Base-by-base conservation (phyloP, 805 yeast genomes). In the Myxozyma mucilagina region DNA sequence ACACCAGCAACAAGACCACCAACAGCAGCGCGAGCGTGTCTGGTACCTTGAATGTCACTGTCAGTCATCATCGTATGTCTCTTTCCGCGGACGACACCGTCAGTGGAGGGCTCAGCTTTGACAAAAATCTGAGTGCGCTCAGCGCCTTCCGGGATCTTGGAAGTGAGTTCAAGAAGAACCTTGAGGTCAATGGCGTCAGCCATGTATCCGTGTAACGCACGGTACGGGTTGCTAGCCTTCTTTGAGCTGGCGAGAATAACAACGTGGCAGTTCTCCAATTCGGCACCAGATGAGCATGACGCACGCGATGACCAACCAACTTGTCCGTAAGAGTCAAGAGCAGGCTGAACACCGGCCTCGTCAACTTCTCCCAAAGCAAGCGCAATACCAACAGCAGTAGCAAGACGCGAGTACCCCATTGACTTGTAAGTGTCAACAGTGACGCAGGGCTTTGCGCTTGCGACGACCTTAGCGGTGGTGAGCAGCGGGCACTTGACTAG, bases 21-120 rank as follows among this genome's bases (percentile, higher is more conserved):
- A 29, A 63, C 66, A 20, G 66, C 66, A 39, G 66, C 66, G n/a
- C 66, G 64, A 31, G 66, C 66, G 42, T 63, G 66, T 14, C 66
- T 57, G 39, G 66, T 63, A 18, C 66, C 66, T 55, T 63, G 66
- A 24, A 63, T 63, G 50, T 63, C 66, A 35, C 59, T 52, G 32
- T 63, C 66, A n/a, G 66, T 63, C 66, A 63, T 63, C 66, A 63
- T 63, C 7, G 66, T 63, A 43, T 63, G 66, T 53, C 66, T 51
- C 47, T 56, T 53, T 11, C 66, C 66, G 16, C 66, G 53, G 9
- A 63, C 65, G 32, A 63, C 57, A 32, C 66, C 66, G 35, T 63
- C 66, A 16, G 66, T 63, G 32, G 64, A 53, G 13, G 66, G 66
- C 48, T 63, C 66, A 9, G 66, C 66, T 51, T 63, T 63, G 57